These are phyloP conservation scores for Penicillium sp. DNA, from an alignment of 2,329 filamentous ascomycete species.

Conservation along the genomic window DNA sequence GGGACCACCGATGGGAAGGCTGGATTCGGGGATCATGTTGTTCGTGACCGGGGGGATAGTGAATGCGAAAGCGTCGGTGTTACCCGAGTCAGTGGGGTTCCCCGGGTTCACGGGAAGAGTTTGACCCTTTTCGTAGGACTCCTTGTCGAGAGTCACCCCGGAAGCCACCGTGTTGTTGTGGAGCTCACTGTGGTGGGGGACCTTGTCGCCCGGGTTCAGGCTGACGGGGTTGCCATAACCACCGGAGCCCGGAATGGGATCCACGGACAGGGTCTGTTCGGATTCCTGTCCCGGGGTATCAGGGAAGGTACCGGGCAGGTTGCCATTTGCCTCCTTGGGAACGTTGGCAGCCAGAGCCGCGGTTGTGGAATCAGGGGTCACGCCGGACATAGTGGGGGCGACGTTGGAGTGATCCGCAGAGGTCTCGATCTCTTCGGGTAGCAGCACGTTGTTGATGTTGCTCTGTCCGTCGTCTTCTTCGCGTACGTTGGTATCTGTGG, in stretches of 20 bases:
- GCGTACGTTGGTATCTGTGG: constrained; percentile 75
- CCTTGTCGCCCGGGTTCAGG: constrained; percentile 75
- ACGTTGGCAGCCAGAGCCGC: constrained; percentile 58
- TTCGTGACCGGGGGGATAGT: constrained; percentile 59
- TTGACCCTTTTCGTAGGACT: constrained; percentile 79
- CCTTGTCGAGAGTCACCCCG: constrained; percentile 69
- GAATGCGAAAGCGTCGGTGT: constrained; percentile 38
- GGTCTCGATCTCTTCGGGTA: constrained; percentile 66
- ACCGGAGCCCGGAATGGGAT: constrained; percentile 60
- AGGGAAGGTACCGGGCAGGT: constrained; percentile 69
- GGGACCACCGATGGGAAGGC: constrained; percentile 65
- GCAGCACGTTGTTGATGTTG: constrained; percentile 92
- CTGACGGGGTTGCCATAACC: constrained; percentile 75
- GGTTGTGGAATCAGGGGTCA: constrained; percentile 70
- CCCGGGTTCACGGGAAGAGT: constrained; percentile 46
- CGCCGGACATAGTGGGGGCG: constrained; percentile 56
- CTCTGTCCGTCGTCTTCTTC: constrained; percentile 79
- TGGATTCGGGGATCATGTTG: constrained; percentile 78
- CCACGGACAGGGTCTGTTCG: constrained; percentile 48
- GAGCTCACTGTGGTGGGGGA: constrained; percentile 67
- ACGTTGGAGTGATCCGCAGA: constrained; percentile 4
- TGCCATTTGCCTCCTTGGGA: constrained; percentile 56
- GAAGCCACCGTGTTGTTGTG: constrained; percentile 71
- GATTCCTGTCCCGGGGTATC: constrained; percentile 64
- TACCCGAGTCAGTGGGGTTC: constrained; percentile 39